phyloP scores from a whole-genome alignment of 139 green algal species.

The Chlamydomonas eustigma region DNA sequence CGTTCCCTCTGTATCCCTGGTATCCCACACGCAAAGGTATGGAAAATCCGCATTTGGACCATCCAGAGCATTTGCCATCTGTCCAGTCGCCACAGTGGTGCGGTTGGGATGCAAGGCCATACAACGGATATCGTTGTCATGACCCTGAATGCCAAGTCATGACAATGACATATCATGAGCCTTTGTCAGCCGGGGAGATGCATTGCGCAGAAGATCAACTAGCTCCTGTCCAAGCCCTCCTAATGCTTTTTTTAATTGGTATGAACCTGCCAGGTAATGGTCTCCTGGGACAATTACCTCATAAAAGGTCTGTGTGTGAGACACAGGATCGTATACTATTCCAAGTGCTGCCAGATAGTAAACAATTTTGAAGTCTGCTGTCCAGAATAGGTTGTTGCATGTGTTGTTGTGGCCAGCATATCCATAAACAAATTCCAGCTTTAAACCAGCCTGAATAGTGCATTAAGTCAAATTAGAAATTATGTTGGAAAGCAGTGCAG shows the following conservation, averaged over 20 bases:
- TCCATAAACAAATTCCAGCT: constrained; percentile 72
- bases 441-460: constrained; percentile 42
- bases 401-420: constrained; percentile 49
- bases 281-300: constrained; percentile 24
- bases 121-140: constrained; percentile 70
- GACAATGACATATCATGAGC: too few species aligned
- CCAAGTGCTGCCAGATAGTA: constrained; percentile 68
- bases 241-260: too few species aligned
- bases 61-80: constrained; percentile 26
- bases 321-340: constrained; percentile 54
- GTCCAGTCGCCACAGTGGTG: constrained; percentile 45
- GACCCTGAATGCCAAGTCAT: constrained; percentile 50
- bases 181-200: too few species aligned
- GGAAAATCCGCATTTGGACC: constrained; percentile 14
- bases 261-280: too few species aligned
- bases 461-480: too few species aligned
- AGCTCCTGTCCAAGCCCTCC: too few species aligned
- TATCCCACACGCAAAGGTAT: constrained; percentile 55
- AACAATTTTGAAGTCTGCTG: constrained; percentile 39
- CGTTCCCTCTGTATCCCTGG: constrained; percentile 21
- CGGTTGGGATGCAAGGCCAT: constrained; percentile 49
- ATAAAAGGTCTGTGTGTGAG: constrained; percentile 65
- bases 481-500: too few species aligned
- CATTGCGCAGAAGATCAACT: too few species aligned
- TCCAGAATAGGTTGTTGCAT: constrained; percentile 55